Conservation (phyloP, 345 rosid species). For the Kandelia obovata region DNA sequence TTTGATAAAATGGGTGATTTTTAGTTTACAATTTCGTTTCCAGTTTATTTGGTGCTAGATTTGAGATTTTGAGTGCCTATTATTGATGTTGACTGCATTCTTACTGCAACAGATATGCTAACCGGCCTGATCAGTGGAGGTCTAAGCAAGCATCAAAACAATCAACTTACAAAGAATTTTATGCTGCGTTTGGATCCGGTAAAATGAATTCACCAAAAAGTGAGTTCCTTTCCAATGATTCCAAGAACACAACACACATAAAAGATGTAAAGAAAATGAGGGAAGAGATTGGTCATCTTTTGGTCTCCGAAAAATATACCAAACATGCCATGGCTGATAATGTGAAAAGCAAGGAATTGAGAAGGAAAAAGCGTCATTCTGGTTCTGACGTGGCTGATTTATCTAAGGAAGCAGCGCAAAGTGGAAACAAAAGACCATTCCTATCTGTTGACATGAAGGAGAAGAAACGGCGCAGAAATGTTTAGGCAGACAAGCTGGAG, state of each 20-base stretch:
- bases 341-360: constrained; percentile 23
- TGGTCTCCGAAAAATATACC: constrained; percentile 22
- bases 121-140: constrained; percentile 74
- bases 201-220: constrained; percentile 40
- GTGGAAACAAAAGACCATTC: constrained; percentile 36
- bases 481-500: constrained; percentile 20
- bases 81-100: not conserved
- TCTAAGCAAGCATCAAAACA: constrained; percentile 73
- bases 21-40: not conserved
- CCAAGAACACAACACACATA: constrained; percentile 39
- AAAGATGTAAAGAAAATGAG: constrained; percentile 44
- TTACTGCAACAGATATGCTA: constrained; percentile 47
- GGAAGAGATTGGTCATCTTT: constrained; percentile 44
- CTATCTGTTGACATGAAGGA: constrained; percentile 37
- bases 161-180: constrained; percentile 62
- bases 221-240: constrained; percentile 40
- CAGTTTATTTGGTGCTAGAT: not conserved
- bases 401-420: constrained; percentile 30
- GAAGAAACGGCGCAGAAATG: constrained; percentile 40
- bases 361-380: constrained; percentile 19
- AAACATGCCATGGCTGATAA: constrained; percentile 27
- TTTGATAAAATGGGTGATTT: too few relatives aligned
- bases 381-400: constrained; percentile 19
- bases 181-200: constrained; percentile 59
- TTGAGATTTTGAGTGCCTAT: not conserved